Evolutionary conservation across 2,329 filamentous ascomycete genomes (phyloP), one percentile per base, ranked within the genome.

Genomic region (Beauveria australis): DNA sequence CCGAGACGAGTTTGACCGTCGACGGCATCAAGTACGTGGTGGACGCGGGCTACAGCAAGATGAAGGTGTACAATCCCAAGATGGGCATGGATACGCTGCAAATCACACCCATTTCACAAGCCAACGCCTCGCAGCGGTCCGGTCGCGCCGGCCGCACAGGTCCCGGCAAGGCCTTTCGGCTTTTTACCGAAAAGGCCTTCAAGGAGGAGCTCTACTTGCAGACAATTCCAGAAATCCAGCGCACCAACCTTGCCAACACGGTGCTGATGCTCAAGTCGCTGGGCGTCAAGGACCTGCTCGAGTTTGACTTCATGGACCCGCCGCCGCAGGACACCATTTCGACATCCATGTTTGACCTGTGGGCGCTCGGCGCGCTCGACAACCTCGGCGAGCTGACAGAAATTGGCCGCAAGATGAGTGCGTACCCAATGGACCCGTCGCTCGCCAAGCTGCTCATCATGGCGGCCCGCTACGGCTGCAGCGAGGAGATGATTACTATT

Each of bases 71-170:
- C 76, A 99, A 99, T 69, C 92, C 94, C 6, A 89, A 92, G 58
- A 97, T 99, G 91, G 94, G 94, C 61, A 99, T 99, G 94, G 94
- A 99, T 70, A 97, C 93, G 0, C 83, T 99, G 16, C 94, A 97
- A 70, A 96, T 99, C 66, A 99, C 94, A 0, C 94, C 94, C 0
- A 95, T 99, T 58, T 97, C 92, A 2, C 94, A 99, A 72, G 94
- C 94, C 66, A 99, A 99, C 72, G 89, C 92, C 5, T 92, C 89
- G 4, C 94, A 99, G 71, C 86, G 94, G 68, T 93, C 94, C 46
- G 94, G 94, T 62, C 89, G 94, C 71, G 94, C 94, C 49, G 94
- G 94, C 19, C 85, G 94, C 67, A 99, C 95, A 8, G 94, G 94
- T 0, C 94, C 94, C 1, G 94, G 95, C 62, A 97, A 97, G 72